Evolutionary conservation across 352 stramenopile species (phyloP).

Genomic region (Ophiocytium majus): DNA sequence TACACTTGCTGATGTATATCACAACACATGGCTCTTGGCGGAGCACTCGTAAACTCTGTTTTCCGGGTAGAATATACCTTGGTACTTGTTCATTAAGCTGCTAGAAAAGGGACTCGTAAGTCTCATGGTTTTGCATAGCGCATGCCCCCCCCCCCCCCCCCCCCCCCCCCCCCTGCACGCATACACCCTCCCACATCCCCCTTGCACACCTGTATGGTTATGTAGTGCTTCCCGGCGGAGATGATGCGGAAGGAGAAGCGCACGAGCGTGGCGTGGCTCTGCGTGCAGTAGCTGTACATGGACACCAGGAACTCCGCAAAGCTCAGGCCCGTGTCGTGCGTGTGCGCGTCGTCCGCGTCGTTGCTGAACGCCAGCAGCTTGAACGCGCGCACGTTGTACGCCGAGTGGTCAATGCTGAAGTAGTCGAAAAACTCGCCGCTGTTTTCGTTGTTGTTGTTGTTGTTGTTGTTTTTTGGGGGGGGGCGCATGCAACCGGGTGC

Average conservation of each 20-base stretch:
- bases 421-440: conserved; percentile 54
- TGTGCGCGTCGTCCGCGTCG: background rate
- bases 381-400: conserved; percentile 53
- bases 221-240: conserved; percentile 37
- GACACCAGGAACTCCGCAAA: conserved; percentile 52
- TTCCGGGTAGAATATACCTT: no score
- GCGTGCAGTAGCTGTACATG: conserved; percentile 57
- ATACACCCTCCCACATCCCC: no score
- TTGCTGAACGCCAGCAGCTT: conserved; percentile 32
- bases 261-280: conserved; percentile 48
- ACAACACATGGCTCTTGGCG: no score
- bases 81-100: no score
- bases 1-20: no score
- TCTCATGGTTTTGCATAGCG: no score
- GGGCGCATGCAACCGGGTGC: background rate
- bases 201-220: no score
- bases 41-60: no score
- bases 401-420: conserved; percentile 49
- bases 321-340: background rate
- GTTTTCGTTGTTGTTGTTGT: conserved; percentile 17
- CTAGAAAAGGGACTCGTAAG: no score
- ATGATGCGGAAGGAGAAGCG: conserved; percentile 52
- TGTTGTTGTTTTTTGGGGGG: background rate
- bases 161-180: no score
- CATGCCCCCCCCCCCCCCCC: no score